These are phyloP conservation scores for Pterocarpus macrocarpus DNA, from an alignment of 306 rosid species.

Conservation along the genomic window DNA sequence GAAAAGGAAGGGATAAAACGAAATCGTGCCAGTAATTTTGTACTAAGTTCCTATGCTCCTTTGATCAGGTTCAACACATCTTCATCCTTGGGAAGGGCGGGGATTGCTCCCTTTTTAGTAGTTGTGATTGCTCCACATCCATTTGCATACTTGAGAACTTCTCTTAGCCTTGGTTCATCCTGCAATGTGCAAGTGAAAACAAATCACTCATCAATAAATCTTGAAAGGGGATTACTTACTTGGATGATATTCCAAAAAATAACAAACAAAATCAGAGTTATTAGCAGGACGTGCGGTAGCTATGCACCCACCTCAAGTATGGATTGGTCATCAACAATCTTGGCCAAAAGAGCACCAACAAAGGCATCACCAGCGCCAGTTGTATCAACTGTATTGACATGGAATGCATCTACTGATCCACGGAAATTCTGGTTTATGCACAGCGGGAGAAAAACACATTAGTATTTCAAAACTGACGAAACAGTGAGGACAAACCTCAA, in stretches of 20 bases:
- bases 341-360: constrained; percentile 73
- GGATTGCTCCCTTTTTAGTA: constrained; percentile 90
- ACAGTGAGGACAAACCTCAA: constrained; percentile 9
- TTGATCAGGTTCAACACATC: constrained; percentile 65
- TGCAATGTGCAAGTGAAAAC: constrained; percentile 39
- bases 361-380: constrained; percentile 92
- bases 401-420: constrained; percentile 71
- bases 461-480: not conserved
- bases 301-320: constrained; percentile 63
- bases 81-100: constrained; percentile 79
- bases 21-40: not conserved
- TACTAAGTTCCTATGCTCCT: constrained; percentile 43
- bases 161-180: constrained; percentile 76
- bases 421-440: constrained; percentile 61
- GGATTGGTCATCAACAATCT: constrained; percentile 83
- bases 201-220: constrained; percentile 20
- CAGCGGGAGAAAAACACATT: not conserved
- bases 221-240: not conserved
- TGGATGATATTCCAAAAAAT: not conserved
- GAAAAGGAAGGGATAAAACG: not conserved
- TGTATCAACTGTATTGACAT: constrained; percentile 73
- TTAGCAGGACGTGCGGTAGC: not conserved
- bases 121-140: constrained; percentile 98
- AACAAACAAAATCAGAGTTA: not conserved
- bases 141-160: constrained; percentile 71